Percentiles rank a stretch among this genome's conserved stretches.
These are phyloP conservation scores for Diatrype stigma DNA, from an alignment of 2,329 filamentous ascomycete species.

Conservation along the genomic window DNA sequence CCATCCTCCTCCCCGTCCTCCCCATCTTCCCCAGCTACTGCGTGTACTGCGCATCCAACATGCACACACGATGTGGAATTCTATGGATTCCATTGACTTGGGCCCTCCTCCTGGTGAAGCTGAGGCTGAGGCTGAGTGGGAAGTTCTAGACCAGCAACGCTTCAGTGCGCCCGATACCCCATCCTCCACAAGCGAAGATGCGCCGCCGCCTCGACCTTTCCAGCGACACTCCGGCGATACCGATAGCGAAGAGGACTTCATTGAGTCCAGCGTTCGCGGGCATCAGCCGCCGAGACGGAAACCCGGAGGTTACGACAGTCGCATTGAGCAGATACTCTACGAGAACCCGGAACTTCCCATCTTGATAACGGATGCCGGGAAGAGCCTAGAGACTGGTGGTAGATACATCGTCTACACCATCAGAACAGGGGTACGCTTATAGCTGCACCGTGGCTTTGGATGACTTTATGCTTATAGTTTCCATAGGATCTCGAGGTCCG, in stretches of 20 bases:
- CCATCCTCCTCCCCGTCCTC: conserved; percentile 8
- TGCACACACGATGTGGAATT: conserved; percentile 31
- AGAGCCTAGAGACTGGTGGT: conserved; percentile 87
- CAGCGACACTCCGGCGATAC: conserved; percentile 34
- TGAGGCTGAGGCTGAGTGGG: conserved; percentile 43
- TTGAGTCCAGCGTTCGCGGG: conserved; percentile 32
- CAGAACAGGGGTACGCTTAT: conserved; percentile 70
- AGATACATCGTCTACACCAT: conserved; percentile 98
- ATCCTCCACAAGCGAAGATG: conserved; percentile 64
- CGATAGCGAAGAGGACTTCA: conserved; percentile 50
- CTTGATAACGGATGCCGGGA: conserved; percentile 89
- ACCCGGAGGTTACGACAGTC: conserved; percentile 87
- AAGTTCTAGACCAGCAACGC: conserved; percentile 43
- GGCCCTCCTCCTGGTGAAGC: conserved; percentile 24
- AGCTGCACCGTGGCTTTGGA: neutral
- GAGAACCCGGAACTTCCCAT: conserved; percentile 90
- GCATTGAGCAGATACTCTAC: conserved; percentile 95
- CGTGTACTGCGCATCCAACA: conserved; percentile 1
- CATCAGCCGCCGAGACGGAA: conserved; percentile 57
- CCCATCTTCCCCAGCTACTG: conserved; percentile 4
- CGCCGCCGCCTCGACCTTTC: conserved; percentile 36
- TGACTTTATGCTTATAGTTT: conserved; percentile 6
- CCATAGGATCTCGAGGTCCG: conserved; percentile 87
- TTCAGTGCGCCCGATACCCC: conserved; percentile 69
- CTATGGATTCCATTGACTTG: conserved; percentile 33